These are phyloP conservation scores for Paramecium caudatum DNA, from an alignment of 73 alveolate genomes.

Conservation along the genomic window DNA sequence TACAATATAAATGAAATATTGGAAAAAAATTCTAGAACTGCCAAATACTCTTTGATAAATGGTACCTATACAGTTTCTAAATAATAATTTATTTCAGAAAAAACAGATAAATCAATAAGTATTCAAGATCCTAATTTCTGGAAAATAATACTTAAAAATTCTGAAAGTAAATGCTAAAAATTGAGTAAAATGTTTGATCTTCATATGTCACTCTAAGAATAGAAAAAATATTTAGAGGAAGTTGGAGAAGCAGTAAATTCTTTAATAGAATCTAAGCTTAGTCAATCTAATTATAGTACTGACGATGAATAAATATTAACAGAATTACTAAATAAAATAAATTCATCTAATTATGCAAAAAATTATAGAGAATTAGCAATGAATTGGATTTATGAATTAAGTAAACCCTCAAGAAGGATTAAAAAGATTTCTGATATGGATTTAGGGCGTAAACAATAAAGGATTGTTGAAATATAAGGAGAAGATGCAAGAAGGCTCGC, in stretches of 20 bases:
- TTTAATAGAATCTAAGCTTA: constrained; percentile 76
- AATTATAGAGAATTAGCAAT: constrained; percentile 73
- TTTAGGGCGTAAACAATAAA: constrained; percentile 47
- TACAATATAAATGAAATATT: constrained; percentile 88
- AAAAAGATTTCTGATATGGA: constrained; percentile 62
- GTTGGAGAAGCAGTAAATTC: constrained; percentile 79
- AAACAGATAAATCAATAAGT: constrained; percentile 85
- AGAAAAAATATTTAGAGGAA: constrained; percentile 80
- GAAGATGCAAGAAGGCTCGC: constrained; percentile 79
- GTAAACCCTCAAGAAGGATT: constrained; percentile 73
- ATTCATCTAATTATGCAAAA: constrained; percentile 63
- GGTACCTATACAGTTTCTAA: constrained; percentile 85
- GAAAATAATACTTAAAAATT: constrained; percentile 84
- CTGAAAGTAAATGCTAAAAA: constrained; percentile 77
- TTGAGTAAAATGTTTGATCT: constrained; percentile 76
- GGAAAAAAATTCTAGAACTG: constrained; percentile 77
- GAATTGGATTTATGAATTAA: constrained; percentile 72
- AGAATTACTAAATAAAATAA: constrained; percentile 76
- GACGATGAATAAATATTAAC: constrained; percentile 85
- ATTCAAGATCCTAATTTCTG: constrained; percentile 93
- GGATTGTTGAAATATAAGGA: constrained; percentile 72
- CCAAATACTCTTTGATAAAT: constrained; percentile 80
- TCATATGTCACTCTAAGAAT: constrained; percentile 62
- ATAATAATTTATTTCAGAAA: constrained; percentile 84
- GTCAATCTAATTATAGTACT: constrained; percentile 74